phyloP scores from a whole-genome alignment of 2,329 filamentous ascomycete species.

The Xylaria sp. region DNA sequence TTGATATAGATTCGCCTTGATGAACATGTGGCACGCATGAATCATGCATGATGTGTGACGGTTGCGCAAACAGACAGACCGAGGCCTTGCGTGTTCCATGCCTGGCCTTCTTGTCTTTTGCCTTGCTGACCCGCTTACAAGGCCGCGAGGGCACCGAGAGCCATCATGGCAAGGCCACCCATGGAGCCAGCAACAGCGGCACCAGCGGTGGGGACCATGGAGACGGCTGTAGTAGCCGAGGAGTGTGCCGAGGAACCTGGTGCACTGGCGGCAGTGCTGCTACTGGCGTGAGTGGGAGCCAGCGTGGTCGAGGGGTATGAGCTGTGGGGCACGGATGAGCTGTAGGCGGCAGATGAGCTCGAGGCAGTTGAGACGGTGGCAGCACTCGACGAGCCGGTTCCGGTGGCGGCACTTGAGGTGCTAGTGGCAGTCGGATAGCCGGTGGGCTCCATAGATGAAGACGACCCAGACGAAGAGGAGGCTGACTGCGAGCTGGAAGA shows the following conservation, averaged over 20 bases:
- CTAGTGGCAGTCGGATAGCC: neutral
- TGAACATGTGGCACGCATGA: too few species aligned
- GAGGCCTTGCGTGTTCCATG: neutral
- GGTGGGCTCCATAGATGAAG: neutral
- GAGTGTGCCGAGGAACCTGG: neutral
- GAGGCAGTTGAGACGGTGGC: neutral
- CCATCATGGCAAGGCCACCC: conserved; percentile 18
- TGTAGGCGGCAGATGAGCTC: conserved; percentile 2
- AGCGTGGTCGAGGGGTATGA: conserved; percentile 1
- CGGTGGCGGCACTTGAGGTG: neutral
- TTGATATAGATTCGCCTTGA: neutral
- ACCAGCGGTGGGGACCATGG: conserved; percentile 13
- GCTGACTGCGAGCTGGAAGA: conserved; percentile 2
- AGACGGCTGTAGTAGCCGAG: conserved; percentile 5
- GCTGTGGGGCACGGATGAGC: neutral
- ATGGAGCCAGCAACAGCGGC: conserved; percentile 16
- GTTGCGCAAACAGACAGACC: neutral
- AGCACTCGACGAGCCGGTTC: neutral
- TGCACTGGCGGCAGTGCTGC: conserved; percentile 10
- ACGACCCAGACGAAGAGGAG: conserved; percentile 1
- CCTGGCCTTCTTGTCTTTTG: neutral
- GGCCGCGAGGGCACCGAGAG: conserved; percentile 16
- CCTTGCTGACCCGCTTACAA: neutral
- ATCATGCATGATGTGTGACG: neutral
- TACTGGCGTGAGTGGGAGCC: neutral